Evolutionary conservation across 495 filamentous ascomycete genomes (phyloP).

Genomic region (Penicillium alfredii): DNA sequence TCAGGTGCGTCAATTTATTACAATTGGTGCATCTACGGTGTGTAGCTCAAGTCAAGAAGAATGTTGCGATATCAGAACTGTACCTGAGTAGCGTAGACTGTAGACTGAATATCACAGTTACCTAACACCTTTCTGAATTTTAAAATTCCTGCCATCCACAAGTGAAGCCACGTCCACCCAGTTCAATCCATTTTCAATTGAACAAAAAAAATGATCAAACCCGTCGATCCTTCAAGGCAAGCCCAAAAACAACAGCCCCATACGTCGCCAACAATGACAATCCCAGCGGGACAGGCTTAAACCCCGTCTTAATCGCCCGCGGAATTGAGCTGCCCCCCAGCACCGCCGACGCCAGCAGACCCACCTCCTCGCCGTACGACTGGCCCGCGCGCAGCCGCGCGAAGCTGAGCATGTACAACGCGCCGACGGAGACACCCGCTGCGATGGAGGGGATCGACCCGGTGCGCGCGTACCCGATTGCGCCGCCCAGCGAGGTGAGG

Average conservation of each 20-base stretch:
- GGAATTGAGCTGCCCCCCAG: conserved; percentile 79
- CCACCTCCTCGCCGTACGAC: conserved; percentile 67
- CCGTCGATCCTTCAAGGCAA: conserved; percentile 34
- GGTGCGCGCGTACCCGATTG: conserved; percentile 75
- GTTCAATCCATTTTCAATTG: not conserved
- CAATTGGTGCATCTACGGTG: too few relatives aligned
- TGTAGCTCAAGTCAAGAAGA: too few relatives aligned
- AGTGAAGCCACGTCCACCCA: too few relatives aligned
- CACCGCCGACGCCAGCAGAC: conserved; percentile 71
- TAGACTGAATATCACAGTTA: too few relatives aligned
- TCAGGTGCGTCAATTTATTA: too few relatives aligned
- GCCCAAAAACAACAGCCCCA: conserved; percentile 64
- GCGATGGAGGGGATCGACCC: conserved; percentile 79
- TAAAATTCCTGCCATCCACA: too few relatives aligned
- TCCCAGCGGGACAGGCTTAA: conserved; percentile 70
- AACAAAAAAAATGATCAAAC: too few relatives aligned
- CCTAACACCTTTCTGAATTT: too few relatives aligned
- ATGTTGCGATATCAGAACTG: too few relatives aligned
- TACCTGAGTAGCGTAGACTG: too few relatives aligned
- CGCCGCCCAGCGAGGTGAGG: conserved; percentile 80
- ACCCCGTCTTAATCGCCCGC: conserved; percentile 63
- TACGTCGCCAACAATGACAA: conserved; percentile 60
- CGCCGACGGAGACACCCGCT: conserved; percentile 76
- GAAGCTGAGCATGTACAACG: conserved; percentile 46
- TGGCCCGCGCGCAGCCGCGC: conserved; percentile 41